These are phyloP conservation scores for Sequoia sempervirens DNA, from an alignment of 75 land plant species.

Conservation along the genomic window DNA sequence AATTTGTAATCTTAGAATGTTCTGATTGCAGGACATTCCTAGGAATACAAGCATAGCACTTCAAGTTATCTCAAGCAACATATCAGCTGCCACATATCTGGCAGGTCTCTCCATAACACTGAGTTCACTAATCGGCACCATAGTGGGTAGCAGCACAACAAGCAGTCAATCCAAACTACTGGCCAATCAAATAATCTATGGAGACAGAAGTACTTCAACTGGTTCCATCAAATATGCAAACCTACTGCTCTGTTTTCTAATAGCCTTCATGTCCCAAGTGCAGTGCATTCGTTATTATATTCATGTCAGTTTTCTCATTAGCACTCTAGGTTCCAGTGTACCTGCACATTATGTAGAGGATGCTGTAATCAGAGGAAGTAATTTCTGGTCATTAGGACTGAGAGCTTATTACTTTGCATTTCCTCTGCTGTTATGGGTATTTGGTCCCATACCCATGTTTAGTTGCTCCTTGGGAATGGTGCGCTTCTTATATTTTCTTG, in stretches of 20 bases:
- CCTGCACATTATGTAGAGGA: conserved; percentile 47
- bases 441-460: conserved; percentile 85
- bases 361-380: conserved; percentile 54
- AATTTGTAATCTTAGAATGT: no score
- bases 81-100: conserved; percentile 61
- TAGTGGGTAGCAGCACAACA: conserved; percentile 26
- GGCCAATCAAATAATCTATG: conserved; percentile 7
- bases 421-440: conserved; percentile 81
- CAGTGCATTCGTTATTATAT: conserved; percentile 72
- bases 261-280: conserved; percentile 68
- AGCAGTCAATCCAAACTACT: not conserved
- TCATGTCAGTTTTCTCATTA: conserved; percentile 65
- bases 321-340: conserved; percentile 28
- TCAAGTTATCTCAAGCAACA: conserved; percentile 47
- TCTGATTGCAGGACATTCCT: conserved; percentile 29
- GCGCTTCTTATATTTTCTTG: conserved; percentile 53
- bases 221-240: conserved; percentile 33
- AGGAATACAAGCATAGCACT: conserved; percentile 36
- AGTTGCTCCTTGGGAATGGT: conserved; percentile 32
- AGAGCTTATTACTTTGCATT: conserved; percentile 77
- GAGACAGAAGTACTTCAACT: not conserved
- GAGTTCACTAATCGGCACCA: conserved; percentile 65
- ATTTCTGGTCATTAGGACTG: conserved; percentile 76
- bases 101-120: conserved; percentile 59
- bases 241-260: conserved; percentile 62